Base-by-base conservation (phyloP, 106 monocot species). In the Dendrobium nobile region DNA sequence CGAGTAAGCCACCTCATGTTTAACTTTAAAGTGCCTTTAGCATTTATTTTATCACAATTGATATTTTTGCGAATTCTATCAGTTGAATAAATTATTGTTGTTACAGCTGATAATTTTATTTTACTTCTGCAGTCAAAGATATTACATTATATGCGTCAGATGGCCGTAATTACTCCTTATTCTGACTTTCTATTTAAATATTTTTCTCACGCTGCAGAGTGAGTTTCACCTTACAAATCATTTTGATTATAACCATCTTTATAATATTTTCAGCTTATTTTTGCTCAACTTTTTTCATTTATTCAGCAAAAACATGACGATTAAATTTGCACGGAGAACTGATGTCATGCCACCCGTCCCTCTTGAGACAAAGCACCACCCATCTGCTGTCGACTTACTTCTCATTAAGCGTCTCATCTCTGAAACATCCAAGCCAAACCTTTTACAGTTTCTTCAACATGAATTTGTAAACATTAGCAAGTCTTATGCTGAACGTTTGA, bases 161-260 rank as follows among this genome's bases (percentile, higher is more conserved):
- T 98, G 98, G 98, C 98, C 83, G 95, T 98, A 27, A 98, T 98
- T 51, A 98, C 98, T 15, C 98, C 98, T 76, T 98, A 98, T 86
- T 84, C 95, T 41, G 90, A 98, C 72, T 95, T 98, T 82, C 83
- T 95, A 2, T 95, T 98, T 82, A 98, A 80, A 83, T 98, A 91
- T 80, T 84, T 91, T 47, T 94, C 95, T 26, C 89, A 88, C 51
- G 59, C 80, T 48, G 51, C 83, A 78, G 98, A 95, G 98, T 98
- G 84, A 89, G 98, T 78, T 84, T 6, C 72, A 17, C 47, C 19
- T 77, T 31, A 56, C 17, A 54, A 64, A 43, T 82, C 67, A 41
- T 67, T 84, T 79, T 47, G 4, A n/a, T 16, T 64, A n/a, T 18
- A 27, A 51, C 67, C 19, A 68, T 40, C 74, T 72, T 41, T 37